Base-by-base conservation (phyloP, 306 rosid species). In the Carpinus viminea region DNA sequence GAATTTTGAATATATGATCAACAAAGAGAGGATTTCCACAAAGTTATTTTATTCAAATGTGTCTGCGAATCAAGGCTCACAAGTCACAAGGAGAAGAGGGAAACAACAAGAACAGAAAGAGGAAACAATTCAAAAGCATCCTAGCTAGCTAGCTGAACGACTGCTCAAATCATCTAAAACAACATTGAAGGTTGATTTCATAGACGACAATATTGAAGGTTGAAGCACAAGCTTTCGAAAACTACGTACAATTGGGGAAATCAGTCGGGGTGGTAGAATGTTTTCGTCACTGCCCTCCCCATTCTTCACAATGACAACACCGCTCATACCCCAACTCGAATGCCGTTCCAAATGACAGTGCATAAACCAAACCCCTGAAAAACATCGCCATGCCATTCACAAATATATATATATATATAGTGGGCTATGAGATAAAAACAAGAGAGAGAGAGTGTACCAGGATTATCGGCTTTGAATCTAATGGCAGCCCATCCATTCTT, bases 301-400 rank as follows among this genome's bases (percentile, higher is more conserved):
- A 70, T 83, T 76, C 76, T 77, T 71, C 55, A 83, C 86, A 31
- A 83, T 83, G 61, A 86, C 20, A 54, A 71, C 85, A 0, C 79
- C 74, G 13, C 56, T 81, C 89, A 86, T 83, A 8, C 89, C 89
- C 86, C 84, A 86, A 31, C 80, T 79, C 34, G 78, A 69, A 52
- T 85, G 86, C 4, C 80, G 69, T 2, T 85, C 86, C 7, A 68
- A 78, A 79, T 85, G 88, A 47, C 88, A 81, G n/a, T 85, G 88
- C 85, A 85, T 70, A 55, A 70, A 85, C 85, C 85, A 85, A n/a
- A 85, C 86, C 53, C 86, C 88, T 85, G 77, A 24, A 72, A 73
- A 38, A 28, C 26, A 41, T 64, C 50, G 4, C 71, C 43, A 65
- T 65, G 38, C 17, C 3, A 8, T 18, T 38, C 8, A 15, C 38